Evolutionary conservation across 139 green algal species (phyloP).

Genomic region (Picochlorum costavermella): DNA sequence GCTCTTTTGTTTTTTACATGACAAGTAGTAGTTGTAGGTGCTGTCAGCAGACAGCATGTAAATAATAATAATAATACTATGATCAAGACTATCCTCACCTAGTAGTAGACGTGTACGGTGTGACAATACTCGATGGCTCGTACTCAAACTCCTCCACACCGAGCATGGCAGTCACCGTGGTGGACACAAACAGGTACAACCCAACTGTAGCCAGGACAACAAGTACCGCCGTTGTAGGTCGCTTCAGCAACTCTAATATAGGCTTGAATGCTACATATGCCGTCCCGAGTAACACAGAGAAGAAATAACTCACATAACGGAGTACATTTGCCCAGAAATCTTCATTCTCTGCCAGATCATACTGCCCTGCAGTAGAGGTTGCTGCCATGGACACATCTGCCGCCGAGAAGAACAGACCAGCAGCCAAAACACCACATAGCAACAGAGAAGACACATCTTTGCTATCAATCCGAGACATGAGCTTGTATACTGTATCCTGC

Average conservation of each 20-base stretch:
- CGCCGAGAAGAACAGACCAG: constrained; percentile 5
- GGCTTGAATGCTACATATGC: constrained; percentile 74
- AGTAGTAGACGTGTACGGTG: neutral
- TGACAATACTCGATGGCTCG: constrained; percentile 29
- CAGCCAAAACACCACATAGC: constrained; percentile 7
- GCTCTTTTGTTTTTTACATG: too few species aligned
- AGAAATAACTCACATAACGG: constrained; percentile 76
- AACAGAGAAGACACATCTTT: constrained; percentile 8
- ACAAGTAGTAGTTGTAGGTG: too few species aligned
- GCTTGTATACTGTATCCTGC: neutral
- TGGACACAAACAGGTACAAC: constrained; percentile 38
- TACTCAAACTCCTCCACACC: constrained; percentile 47
- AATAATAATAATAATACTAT: too few species aligned
- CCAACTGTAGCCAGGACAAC: constrained; percentile 34
- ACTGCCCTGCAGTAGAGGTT: neutral
- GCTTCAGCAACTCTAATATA: constrained; percentile 56
- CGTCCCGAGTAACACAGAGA: constrained; percentile 82
- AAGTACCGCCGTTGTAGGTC: constrained; percentile 47
- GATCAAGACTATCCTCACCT: too few species aligned
- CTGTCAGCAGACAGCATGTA: too few species aligned
- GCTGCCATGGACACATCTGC: constrained; percentile 13
- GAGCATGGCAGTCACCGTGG: constrained; percentile 60
- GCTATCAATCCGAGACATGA: neutral
- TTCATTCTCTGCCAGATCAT: constrained; percentile 47
- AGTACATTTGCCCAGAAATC: constrained; percentile 74